Percentiles rank a stretch among this genome's conserved stretches.
Conservation (phyloP, 768 basidiomycete genomes). For the Neoboletus brunneissimus region DNA sequence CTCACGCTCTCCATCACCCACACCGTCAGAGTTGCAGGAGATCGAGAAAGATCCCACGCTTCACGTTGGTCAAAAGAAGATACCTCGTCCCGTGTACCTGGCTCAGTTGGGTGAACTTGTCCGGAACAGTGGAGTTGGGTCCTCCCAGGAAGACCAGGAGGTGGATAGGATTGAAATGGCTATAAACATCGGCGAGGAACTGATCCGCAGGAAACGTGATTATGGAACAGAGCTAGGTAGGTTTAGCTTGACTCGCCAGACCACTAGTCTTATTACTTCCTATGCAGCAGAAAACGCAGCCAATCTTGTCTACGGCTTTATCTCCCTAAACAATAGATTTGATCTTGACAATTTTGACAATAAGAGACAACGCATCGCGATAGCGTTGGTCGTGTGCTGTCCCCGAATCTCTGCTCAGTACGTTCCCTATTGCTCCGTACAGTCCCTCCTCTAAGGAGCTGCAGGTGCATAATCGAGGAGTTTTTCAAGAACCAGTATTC, state of each 20-base stretch:
- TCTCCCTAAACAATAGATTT: constrained; percentile 79
- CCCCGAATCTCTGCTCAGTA: constrained; percentile 81
- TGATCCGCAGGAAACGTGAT: constrained; percentile 78
- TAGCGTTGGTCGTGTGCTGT: constrained; percentile 75
- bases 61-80: constrained; percentile 63
- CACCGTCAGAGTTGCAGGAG: constrained; percentile 75
- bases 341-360: constrained; percentile 77
- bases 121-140: constrained; percentile 50
- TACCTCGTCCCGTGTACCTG: constrained; percentile 85
- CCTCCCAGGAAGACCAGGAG: constrained; percentile 58
- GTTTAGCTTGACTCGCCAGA: not conserved
- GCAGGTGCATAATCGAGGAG: constrained; percentile 81
- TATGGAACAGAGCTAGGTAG: constrained; percentile 89
- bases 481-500: constrained; percentile 96
- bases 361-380: constrained; percentile 72
- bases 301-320: constrained; percentile 68
- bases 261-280: not conserved
- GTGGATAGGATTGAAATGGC: constrained; percentile 81
- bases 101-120: constrained; percentile 78
- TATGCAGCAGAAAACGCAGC: constrained; percentile 86
- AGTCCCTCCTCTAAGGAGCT: constrained; percentile 2
- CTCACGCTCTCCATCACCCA: constrained; percentile 78
- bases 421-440: constrained; percentile 26
- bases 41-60: constrained; percentile 85
- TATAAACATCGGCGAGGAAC: constrained; percentile 70